These are phyloP conservation scores for Sphagnum magellanicum DNA, from an alignment of 228 moss, liverwort and hornwort species.

Conservation along the genomic window DNA sequence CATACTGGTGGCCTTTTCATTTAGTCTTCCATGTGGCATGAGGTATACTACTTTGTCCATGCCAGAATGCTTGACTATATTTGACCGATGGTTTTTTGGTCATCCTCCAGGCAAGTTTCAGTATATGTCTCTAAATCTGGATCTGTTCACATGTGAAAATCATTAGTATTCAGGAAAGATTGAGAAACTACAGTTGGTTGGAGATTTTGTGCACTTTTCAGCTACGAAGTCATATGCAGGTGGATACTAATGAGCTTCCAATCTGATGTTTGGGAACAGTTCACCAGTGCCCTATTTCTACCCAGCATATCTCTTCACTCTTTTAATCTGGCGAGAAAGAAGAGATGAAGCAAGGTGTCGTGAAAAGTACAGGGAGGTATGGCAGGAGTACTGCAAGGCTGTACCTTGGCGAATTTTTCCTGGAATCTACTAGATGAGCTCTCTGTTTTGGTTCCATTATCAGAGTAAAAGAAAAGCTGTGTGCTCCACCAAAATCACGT, in stretches of 20 bases:
- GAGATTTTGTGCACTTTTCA: no score
- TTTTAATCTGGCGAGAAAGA: constrained; percentile 85
- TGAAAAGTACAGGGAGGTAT: constrained; percentile 79
- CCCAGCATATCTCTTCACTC: constrained; percentile 77
- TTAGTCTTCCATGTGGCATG: constrained; percentile 85
- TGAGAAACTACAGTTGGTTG: no score
- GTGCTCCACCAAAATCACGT: no score
- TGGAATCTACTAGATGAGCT: constrained; percentile 50
- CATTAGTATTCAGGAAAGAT: no score
- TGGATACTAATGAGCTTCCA: no score
- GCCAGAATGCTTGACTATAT: neutral
- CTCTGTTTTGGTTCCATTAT: neutral
- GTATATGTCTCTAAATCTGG: no score
- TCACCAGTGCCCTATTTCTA: constrained; percentile 88
- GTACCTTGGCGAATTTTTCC: constrained; percentile 94
- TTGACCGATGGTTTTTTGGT: neutral
- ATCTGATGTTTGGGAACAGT: constrained; percentile 19
- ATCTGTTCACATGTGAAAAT: no score
- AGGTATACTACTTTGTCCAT: constrained; percentile 27
- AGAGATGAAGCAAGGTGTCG: constrained; percentile 88
- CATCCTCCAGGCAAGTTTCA: no score
- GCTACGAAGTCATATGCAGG: no score
- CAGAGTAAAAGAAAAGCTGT: no score
- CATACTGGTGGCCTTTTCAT: constrained; percentile 83
- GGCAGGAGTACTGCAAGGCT: constrained; percentile 72